Evolutionary conservation across 495 filamentous ascomycete species (phyloP).

Genomic region (Lophium mytilinum): DNA sequence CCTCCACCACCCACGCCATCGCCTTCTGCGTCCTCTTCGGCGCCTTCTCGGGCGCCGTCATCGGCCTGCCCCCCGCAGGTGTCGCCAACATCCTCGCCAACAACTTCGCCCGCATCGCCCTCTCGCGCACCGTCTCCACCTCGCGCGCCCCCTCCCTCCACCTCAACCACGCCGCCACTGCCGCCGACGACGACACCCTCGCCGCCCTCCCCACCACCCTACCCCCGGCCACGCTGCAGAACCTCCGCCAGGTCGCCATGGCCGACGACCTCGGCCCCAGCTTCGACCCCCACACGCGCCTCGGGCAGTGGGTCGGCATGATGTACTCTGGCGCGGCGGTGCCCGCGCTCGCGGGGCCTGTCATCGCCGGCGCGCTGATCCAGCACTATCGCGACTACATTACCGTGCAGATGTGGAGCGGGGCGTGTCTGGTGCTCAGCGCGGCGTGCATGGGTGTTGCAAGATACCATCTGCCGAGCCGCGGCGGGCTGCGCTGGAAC

Average conservation of each 20-base stretch:
- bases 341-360: slow-evolving; percentile 34
- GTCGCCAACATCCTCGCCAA: slow-evolving; percentile 34
- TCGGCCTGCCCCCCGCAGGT: slow-evolving; percentile 37
- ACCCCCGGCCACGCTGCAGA: background rate
- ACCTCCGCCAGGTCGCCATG: background rate
- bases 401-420: slow-evolving; percentile 33
- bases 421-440: slow-evolving; percentile 21
- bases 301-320: slow-evolving; percentile 42
- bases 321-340: slow-evolving; percentile 35
- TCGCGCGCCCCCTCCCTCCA: background rate
- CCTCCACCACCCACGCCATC: slow-evolving; percentile 24
- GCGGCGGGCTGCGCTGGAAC: background rate
- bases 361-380: slow-evolving; percentile 35
- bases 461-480: slow-evolving; percentile 11
- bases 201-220: background rate
- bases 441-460: slow-evolving; percentile 27
- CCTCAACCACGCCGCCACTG: background rate
- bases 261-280: background rate
- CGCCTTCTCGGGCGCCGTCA: slow-evolving; percentile 32
- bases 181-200: background rate
- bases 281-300: slow-evolving; percentile 15
- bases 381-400: slow-evolving; percentile 17
- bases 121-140: background rate
- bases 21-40: slow-evolving; percentile 39
- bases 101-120: background rate